Base-by-base conservation (phyloP, 768 basidiomycete species). In the Suillus occidentalis region DNA sequence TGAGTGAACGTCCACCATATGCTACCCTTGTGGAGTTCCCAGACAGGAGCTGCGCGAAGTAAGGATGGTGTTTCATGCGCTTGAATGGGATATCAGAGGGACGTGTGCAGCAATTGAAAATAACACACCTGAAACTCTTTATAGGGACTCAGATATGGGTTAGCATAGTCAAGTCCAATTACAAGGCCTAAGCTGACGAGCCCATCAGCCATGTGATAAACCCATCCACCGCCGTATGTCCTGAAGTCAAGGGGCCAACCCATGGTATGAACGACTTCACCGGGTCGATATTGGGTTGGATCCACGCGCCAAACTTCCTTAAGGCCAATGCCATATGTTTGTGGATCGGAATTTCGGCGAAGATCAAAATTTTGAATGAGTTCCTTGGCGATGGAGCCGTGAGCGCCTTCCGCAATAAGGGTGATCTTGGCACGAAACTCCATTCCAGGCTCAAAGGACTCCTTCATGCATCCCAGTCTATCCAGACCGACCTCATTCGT, bases 301-400 rank as follows among this genome's bases (percentile, higher is more conserved):
- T 87, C 87, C 14, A 99, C 89, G 43, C 92, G 86, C 97, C 97
- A 99, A 2, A 99, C 95, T 76, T 99, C 97, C 81, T 99, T 99
- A 60, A 99, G 80, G 4, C 97, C 97, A 63, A 99, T 87, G 0
- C 91, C 97, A 70, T 98, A 99, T 4, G 97, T 99, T 80, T 99
- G 97, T 2, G 91, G 90, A 76, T 97, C 90, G 2, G 78, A 73
- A 22, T 80, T 65, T 71, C 78, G 86, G 67, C 95, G 80, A 12
- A 99, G 81, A 60, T 88, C 80, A 78, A 95, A 97, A 70, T 86
- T 84, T 25, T 83, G 81, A 63, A 93, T 87, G 4, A 89, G 86
- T 61, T 88, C 82, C 76, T 99, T 97, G 4, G 91, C 87, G 14
- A 99, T 83, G 7, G 89, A 92, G 0, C 97, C 97, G 67, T 98